Percentiles rank a stretch among this genome's conserved stretches.
These are phyloP conservation scores for Rhizomucor pusillus DNA, from an alignment of 371 early-diverging fungal species.

Conservation along the genomic window DNA sequence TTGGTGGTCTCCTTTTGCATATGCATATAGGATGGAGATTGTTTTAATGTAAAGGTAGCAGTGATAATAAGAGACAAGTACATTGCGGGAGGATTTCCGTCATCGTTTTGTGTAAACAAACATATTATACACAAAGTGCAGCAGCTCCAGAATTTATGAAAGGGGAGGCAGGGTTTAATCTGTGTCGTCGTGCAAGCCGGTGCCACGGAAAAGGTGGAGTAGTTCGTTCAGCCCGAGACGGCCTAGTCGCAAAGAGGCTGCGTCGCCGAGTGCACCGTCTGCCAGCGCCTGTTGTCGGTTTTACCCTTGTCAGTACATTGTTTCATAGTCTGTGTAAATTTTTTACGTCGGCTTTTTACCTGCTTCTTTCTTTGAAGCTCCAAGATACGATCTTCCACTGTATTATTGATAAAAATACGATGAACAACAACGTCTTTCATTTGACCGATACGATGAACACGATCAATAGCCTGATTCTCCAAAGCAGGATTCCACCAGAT, in stretches of 20 bases:
- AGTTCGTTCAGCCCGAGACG: conserved; percentile 40
- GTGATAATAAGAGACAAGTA: too few species aligned
- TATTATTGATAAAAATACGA: conserved; percentile 52
- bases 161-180: too few species aligned
- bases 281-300: conserved; percentile 16
- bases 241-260: conserved; percentile 12
- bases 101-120: too few species aligned
- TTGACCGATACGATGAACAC: conserved; percentile 86
- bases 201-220: conserved; percentile 43
- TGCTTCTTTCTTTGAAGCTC: conserved; percentile 60
- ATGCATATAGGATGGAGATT: too few species aligned
- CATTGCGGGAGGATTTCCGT: too few species aligned
- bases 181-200: conserved; percentile 4
- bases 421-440: conserved; percentile 54
- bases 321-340: background rate
- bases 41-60: too few species aligned
- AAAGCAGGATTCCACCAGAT: conserved; percentile 85
- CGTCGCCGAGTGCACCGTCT: conserved; percentile 49
- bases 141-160: too few species aligned
- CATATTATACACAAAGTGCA: too few species aligned
- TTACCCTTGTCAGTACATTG: background rate
- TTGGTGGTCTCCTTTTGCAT: too few species aligned
- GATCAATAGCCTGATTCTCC: conserved; percentile 85
- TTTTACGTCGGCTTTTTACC: conserved; percentile 20
- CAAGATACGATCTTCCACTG: conserved; percentile 67